Conservation (phyloP, 352 stramenopile species). For the Phytopythium aichiense region DNA sequence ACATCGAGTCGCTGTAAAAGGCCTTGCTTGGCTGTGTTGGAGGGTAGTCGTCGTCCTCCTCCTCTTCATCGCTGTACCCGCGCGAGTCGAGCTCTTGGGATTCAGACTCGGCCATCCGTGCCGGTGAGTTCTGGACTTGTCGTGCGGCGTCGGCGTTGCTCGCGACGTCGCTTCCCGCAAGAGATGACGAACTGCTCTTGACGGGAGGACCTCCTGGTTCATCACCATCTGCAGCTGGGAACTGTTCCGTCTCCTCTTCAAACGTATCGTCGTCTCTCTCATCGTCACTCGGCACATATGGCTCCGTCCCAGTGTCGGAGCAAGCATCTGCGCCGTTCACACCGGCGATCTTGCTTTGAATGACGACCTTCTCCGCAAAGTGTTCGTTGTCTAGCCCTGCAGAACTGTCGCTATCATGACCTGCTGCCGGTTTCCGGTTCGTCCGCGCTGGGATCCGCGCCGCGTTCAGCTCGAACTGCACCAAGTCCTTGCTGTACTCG, state of each 20-base stretch:
- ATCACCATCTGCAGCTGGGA: neutral
- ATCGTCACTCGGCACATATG: constrained; percentile 12
- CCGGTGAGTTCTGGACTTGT: neutral
- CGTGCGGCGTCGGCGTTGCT: neutral
- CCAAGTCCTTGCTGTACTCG: constrained; percentile 32
- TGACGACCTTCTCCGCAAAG: neutral
- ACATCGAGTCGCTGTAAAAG: constrained; percentile 3
- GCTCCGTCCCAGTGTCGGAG: constrained; percentile 22
- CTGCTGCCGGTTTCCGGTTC: neutral
- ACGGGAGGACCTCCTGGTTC: neutral
- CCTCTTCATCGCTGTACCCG: constrained; percentile 5
- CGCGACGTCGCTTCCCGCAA: neutral
- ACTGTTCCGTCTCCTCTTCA: constrained; percentile 6
- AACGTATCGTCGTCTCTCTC: constrained; percentile 10
- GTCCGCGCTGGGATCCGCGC: neutral
- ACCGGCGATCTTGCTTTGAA: neutral
- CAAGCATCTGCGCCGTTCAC: constrained; percentile 11
- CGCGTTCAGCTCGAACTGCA: constrained; percentile 4
- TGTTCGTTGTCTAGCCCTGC: neutral
- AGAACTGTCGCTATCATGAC: neutral
- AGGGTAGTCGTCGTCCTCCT: constrained; percentile 39
- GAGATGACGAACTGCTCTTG: neutral
- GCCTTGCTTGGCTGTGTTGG: constrained; percentile 39
- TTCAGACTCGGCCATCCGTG: neutral
- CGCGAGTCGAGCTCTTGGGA: neutral